phyloP scores from a whole-genome alignment of 352 stramenopile genomes.

The Blastocystis hominis region DNA sequence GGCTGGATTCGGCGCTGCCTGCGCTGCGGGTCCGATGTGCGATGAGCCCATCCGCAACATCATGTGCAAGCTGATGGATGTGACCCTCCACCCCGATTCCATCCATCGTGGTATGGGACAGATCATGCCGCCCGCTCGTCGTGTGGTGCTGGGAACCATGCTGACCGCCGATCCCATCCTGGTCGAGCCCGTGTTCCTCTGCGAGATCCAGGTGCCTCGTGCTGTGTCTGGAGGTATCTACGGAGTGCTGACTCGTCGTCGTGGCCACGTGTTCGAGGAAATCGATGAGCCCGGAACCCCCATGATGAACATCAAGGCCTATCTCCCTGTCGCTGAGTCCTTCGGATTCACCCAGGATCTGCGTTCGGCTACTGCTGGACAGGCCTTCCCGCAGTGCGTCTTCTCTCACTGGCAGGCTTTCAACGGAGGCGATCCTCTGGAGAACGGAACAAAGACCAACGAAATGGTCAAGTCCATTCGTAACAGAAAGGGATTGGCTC shows the following conservation, averaged over 20 bases:
- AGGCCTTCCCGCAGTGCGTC: constrained; percentile 97
- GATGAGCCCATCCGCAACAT: constrained; percentile 92
- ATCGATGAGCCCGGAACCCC: constrained; percentile 91
- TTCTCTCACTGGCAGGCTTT: constrained; percentile 98
- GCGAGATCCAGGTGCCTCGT: constrained; percentile 93
- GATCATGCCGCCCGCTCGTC: constrained; percentile 94
- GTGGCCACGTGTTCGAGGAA: constrained; percentile 96
- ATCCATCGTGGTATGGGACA: constrained; percentile 99
- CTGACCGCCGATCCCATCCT: constrained; percentile 83
- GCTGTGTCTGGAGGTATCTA: constrained; percentile 97
- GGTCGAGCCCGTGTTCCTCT: constrained; percentile 95
- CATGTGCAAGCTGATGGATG: constrained; percentile 94
- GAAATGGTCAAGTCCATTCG: constrained; percentile 85
- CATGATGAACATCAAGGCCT: constrained; percentile 91
- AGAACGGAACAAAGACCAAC: constrained; percentile 80
- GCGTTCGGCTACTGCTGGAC: constrained; percentile 91
- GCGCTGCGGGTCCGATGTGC: constrained; percentile 89
- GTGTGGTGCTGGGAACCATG: constrained; percentile 93
- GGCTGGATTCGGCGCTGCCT: constrained; percentile 94
- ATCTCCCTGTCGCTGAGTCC: constrained; percentile 98
- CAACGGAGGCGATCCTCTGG: constrained; percentile 76
- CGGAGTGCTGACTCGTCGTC: constrained; percentile 90
- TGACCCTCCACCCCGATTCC: constrained; percentile 96
- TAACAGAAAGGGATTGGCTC: constrained; percentile 89
- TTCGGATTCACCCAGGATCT: constrained; percentile 98